Base-by-base conservation (phyloP, 164 flowering plant species). In the Hamamelis virginiana region DNA sequence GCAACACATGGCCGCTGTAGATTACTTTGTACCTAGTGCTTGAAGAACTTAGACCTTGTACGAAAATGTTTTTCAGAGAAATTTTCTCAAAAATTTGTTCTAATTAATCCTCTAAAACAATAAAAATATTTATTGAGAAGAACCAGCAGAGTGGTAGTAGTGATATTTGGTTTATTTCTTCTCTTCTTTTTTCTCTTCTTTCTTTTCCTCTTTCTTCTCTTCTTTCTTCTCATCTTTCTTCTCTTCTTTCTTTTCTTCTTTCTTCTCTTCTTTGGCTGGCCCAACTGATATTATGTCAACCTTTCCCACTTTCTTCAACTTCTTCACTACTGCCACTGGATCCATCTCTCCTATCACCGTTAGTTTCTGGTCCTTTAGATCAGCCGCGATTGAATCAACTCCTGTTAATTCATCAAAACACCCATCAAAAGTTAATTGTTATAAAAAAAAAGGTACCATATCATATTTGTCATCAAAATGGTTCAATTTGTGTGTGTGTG, bases 221-320 rank as follows among this genome's bases (percentile, higher is more conserved):
- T 80, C 78, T 18, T 83, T 82, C 52, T 74, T 68, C 50, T 77
- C 74, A 26, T 85, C 81, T 13, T 85, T 81, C 66, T 83, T 76
- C 21, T 82, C 85, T 22, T 82, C 84, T 44, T 87, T 86, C 76
- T 89, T 85, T 56, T 87, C 92, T 33, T 86, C 92, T 47, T 91
- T 91, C 81, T 93, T 93, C 76, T 91, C 97, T 78, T 91, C 96
- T 59, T 91, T 94, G 4, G 97, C 98, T 33, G 98, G 97, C 11
- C 98, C 98, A 71, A 94, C 92, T 44, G 97, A 85, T 18, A 92
- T 22, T 13, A 94, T 80, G 22, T 92, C 97, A 53, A 88, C 83
- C 65, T 83, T 88, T 1, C 91, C 95, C 0, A 90, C 82, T 64
- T 85, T 88, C 85, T 88, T 94, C 79, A 92, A 50, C 75, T 83